These are phyloP conservation scores for Phytophthora lateralis DNA, from an alignment of 352 stramenopile genomes.

Conservation along the genomic window DNA sequence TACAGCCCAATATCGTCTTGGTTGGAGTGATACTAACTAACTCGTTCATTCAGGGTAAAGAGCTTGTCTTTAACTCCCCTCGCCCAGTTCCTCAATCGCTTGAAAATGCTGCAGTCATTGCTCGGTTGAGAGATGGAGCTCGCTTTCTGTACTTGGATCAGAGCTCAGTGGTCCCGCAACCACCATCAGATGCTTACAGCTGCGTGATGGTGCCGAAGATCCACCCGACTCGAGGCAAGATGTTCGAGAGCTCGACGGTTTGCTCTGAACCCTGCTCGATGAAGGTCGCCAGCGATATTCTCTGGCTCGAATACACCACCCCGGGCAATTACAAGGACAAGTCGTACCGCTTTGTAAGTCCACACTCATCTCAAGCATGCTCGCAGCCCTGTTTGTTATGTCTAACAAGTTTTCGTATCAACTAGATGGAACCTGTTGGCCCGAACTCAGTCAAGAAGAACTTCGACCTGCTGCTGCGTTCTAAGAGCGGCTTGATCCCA, in stretches of 20 bases:
- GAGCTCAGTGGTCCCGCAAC: neutral
- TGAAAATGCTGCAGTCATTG: slow-evolving; percentile 5
- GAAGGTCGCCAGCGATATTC: slow-evolving; percentile 4
- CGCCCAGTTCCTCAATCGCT: neutral
- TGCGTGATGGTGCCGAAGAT: slow-evolving; percentile 8
- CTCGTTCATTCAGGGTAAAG: neutral
- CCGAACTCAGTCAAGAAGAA: slow-evolving; percentile 15
- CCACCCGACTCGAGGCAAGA: slow-evolving; percentile 14
- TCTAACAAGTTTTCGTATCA: neutral
- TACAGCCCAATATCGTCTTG: neutral
- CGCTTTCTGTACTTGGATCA: slow-evolving; percentile 2
- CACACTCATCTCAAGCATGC: neutral
- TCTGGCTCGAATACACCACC: slow-evolving; percentile 17
- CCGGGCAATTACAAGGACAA: slow-evolving; percentile 17
- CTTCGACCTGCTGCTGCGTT: slow-evolving; percentile 23
- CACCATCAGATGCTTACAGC: neutral
- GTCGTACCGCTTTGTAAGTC: slow-evolving; percentile 16
- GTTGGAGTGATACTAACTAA: neutral
- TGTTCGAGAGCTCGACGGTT: slow-evolving; percentile 16
- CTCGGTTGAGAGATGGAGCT: slow-evolving; percentile 5
- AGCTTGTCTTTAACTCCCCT: slow-evolving; percentile 2
- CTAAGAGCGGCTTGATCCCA: neutral
- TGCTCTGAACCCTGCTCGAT: slow-evolving; percentile 17
- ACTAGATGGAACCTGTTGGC: slow-evolving; percentile 7
- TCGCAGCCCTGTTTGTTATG: neutral